These are phyloP conservation scores for Multifurca ochricompacta DNA, from an alignment of 768 basidiomycete species.

Conservation along the genomic window DNA sequence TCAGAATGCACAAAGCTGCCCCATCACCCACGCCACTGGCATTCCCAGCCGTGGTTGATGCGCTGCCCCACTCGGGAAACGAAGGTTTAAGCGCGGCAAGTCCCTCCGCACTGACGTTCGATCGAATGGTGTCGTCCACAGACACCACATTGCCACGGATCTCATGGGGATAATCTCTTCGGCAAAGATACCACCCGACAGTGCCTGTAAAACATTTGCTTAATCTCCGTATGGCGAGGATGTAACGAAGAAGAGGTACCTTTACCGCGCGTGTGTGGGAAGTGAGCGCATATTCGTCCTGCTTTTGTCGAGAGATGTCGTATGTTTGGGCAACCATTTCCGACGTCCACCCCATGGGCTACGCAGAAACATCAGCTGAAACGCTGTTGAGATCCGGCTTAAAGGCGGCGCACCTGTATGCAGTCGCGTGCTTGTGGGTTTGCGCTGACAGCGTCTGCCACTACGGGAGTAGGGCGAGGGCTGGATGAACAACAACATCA, in stretches of 20 bases:
- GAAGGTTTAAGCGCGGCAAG: constrained; percentile 77
- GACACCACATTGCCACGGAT: constrained; percentile 59
- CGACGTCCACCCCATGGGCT: constrained; percentile 96
- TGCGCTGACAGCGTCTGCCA: constrained; percentile 49
- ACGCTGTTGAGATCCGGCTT: background rate
- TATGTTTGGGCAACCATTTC: constrained; percentile 82
- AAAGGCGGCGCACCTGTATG: constrained; percentile 46
- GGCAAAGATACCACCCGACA: constrained; percentile 62
- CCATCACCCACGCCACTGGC: constrained; percentile 91
- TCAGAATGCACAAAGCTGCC: constrained; percentile 76
- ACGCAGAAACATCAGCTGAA: constrained; percentile 5
- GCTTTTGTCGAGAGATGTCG: constrained; percentile 68
- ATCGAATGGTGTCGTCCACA: constrained; percentile 81
- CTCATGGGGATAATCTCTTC: constrained; percentile 88
- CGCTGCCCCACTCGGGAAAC: constrained; percentile 72
- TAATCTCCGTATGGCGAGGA: background rate
- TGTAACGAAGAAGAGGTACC: constrained; percentile 30
- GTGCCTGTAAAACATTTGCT: constrained; percentile 39
- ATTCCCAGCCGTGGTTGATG: constrained; percentile 74
- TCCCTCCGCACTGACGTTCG: constrained; percentile 70
- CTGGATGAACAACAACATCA: constrained; percentile 29
- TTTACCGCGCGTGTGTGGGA: constrained; percentile 76
- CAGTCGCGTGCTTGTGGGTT: constrained; percentile 65
- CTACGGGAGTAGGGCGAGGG: constrained; percentile 65
- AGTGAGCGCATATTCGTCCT: constrained; percentile 85